Base-by-base conservation (phyloP, 2,329 filamentous ascomycete genomes). In the Monosporascus ibericus region DNA sequence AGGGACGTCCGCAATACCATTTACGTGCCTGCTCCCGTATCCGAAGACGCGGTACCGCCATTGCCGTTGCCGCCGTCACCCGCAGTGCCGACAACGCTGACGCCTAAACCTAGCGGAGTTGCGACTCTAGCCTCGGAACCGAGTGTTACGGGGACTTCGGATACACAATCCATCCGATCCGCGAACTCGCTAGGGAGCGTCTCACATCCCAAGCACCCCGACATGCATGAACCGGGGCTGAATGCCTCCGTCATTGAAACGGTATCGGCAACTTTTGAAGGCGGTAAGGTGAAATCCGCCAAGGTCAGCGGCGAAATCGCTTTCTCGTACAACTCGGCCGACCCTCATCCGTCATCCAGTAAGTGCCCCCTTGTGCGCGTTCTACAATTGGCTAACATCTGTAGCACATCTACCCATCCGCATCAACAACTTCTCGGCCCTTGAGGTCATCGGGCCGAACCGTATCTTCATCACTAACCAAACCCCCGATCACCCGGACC, bases 371-470 rank as follows among this genome's bases (percentile, higher is more conserved):
- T 15, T 6, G 24, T 48, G 14, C 20, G 3, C 42, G 18, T 38
- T 1, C 15, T 22, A 48, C 52, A n/a, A 39, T 17, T 17, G 9
- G 44, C 57, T 67, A 52, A 68, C 54, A 46, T 50, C 48, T 48
- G 18, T 44, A 82, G 79, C 72, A 20, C 73, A 75, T 30, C 80
- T 92, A 63, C 86, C 75, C 2, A 86, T 97, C 59, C 86, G 89
- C 20, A 82, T 99, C 54, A 90, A 95, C 63, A 94, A 96, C 66
- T 96, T 95, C 66, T 73, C 85, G 9, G 80, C 81, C n/a, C 79
- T 99, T 6, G 94, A 97, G 63, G 91, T 90, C 63, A 92, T 99
- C 52, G 92, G 91, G 0, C 91, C 92, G 1, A 99, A 99, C 68
- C 90, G 90, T 44, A 88, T 91, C 52, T 95, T 97, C 70, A 85